Evolutionary conservation across 768 basidiomycete species (phyloP), one percentile per base, ranked within the genome.

Genomic region (Kwoniella mangroviensis): DNA sequence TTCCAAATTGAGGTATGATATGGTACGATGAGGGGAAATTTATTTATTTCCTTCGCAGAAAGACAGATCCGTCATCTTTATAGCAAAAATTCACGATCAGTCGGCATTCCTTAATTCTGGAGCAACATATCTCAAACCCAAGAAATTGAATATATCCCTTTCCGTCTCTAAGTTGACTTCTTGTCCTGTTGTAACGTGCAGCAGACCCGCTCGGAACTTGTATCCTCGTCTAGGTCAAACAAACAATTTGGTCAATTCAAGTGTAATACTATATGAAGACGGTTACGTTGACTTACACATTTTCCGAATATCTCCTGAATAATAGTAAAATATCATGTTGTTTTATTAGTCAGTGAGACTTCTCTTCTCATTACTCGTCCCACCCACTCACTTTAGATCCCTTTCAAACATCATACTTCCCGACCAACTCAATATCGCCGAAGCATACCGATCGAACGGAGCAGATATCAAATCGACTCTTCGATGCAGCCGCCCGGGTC

Each of bases 381-480:
- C 15, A 43, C 28, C 21, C 24, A 70, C 79, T 45, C 63, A 78
- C 71, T 69, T 86, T 60, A 97, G 81, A 82, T 96, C 94, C 28
- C 93, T 85, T 82, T 96, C 88, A 79, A 97, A 96, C 89, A 93
- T 91, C 70, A 88, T 92, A 4, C 91, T 94, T 0, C 94, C 94
- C 5, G 90, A 91, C 94, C 94, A 98, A 63, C 95, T 94, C 28
- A 93, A 86, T 1, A 97, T 88, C 0, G 93, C 92, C 1, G 91
- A 91, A 89, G 92, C 94, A 76, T 95, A 96, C 0, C 90, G 85
- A 69, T 89, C 88, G 9, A 89, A 89, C 1, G 88, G 85, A 3
- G 91, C 89, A 81, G 92, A 91, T 72, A 96, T 94, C 58, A 96
- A 83, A 79, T 98, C 95, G 21, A 97, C 85, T 12, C 94, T 87